phyloP scores from a whole-genome alignment of 345 rosid species.

The Arabis alpina region DNA sequence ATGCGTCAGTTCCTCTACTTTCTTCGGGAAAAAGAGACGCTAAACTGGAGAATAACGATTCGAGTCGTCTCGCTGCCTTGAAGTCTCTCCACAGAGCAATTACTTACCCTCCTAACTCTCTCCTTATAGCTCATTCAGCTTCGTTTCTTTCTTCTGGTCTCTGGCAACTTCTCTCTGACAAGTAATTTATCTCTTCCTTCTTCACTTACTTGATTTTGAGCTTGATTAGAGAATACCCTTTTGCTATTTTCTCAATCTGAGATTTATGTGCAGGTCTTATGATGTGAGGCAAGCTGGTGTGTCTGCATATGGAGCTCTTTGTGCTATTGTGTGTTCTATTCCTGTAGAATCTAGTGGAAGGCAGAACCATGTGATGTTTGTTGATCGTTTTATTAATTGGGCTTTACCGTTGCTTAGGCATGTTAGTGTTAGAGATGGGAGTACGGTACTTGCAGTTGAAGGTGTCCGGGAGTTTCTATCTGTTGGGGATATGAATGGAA shows the following conservation, averaged over 20 bases:
- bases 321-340: conserved; percentile 73
- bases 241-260: too few relatives aligned
- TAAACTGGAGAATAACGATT: conserved; percentile 57
- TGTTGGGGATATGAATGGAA: conserved; percentile 70
- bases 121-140: conserved; percentile 85
- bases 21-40: conserved; percentile 27
- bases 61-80: conserved; percentile 70
- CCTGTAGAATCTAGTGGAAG: conserved; percentile 72
- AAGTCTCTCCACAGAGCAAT: conserved; percentile 86
- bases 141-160: conserved; percentile 80
- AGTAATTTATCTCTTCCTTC: conserved; percentile 47
- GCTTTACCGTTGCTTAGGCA: conserved; percentile 78
- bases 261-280: conserved; percentile 67
- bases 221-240: not conserved
- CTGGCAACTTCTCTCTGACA: conserved; percentile 78
- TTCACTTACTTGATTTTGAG: not conserved
- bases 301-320: conserved; percentile 73
- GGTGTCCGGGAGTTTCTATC: conserved; percentile 77
- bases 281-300: conserved; percentile 76
- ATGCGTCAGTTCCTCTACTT: conserved; percentile 20
- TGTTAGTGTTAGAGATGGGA: conserved; percentile 69
- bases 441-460: conserved; percentile 71
- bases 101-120: conserved; percentile 78
- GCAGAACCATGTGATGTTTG: conserved; percentile 81
- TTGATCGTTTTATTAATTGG: conserved; percentile 83